Evolutionary conservation across 495 filamentous ascomycete species (phyloP), one percentile per base, ranked within the genome.

Genomic region (Coniosporium apollinis): DNA sequence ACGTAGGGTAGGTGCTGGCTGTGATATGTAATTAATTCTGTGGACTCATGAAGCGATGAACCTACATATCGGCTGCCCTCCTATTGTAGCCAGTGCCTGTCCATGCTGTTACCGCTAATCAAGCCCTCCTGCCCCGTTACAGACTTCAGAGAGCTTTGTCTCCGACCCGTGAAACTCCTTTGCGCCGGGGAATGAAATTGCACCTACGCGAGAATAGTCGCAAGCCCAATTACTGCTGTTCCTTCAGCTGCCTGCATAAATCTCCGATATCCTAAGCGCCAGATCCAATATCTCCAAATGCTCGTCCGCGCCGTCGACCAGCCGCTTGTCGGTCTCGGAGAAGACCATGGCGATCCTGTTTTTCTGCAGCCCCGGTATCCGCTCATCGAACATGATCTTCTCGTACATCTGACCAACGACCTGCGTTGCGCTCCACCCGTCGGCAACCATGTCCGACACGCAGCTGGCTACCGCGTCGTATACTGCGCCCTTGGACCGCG

Each of bases 271-370:
- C 46, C 79, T 71, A 42, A 96, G 57, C 15, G 77, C 63, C 39
- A 94, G 52, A 55, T 99, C 89, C 26, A 96, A 54, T 29, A 96
- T 78, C 6, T 78, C 81, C 15, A 99, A 58, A 49, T 96, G 85
- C 57, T 99, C 89, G 50, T 99, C 91, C 3, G 83, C 77, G n/a
- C 89, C 89, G 55, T 99, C 91, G n/a, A 91, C 78, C 32, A 99
- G 56, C 34, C 89, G 69, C 65, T 92, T 94, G 46, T 99, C 89
- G 34, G 84, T 62, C 53, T 94, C 87, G 0, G 83, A 92, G 50
- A 99, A 96, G 16, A 82, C 65, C 45, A 78, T 66, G 18, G 85
- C 76, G 40, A 99, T 92, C 60, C 76, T 78, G 48, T 82, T 87
- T 62, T 99, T 99, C 47, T 89, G 77, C 8, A 69, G 59, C 49